Conservation (phyloP, 179 eudicot species). For the Amaranthus tricolor region DNA sequence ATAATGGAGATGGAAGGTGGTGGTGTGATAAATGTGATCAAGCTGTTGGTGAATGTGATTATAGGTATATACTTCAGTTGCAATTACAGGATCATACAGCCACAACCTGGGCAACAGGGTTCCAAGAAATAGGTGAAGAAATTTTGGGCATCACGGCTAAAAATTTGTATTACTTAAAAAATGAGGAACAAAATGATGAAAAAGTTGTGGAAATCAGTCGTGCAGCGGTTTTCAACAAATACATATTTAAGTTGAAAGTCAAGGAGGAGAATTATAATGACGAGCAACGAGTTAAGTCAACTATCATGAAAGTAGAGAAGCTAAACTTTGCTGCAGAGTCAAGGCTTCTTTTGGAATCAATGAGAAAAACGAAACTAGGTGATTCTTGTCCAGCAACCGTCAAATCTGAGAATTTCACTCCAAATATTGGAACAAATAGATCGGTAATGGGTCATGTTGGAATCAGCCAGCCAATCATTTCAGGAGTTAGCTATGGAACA, state of each 20-base stretch:
- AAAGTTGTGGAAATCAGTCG: conserved; percentile 49
- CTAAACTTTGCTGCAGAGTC: conserved; percentile 47
- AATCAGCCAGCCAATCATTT: conserved; percentile 26
- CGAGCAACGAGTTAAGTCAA: conserved; percentile 82
- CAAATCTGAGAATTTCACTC: neutral
- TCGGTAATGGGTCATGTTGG: conserved; percentile 28
- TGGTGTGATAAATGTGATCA: conserved; percentile 82
- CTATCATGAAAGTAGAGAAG: conserved; percentile 63
- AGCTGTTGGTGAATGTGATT: conserved; percentile 72
- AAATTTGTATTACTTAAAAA: conserved; percentile 55
- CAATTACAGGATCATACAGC: conserved; percentile 90
- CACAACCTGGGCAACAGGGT: conserved; percentile 75
- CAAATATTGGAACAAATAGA: conserved; percentile 14
- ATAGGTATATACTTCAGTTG: conserved; percentile 79
- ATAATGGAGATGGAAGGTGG: conserved; percentile 95
- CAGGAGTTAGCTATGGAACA: conserved; percentile 32
- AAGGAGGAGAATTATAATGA: conserved; percentile 84
- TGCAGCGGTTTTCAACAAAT: conserved; percentile 45
- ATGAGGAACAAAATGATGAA: conserved; percentile 74
- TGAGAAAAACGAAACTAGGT: conserved; percentile 44
- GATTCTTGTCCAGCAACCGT: conserved; percentile 23
- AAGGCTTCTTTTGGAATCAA: conserved; percentile 46
- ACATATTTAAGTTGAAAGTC: conserved; percentile 70
- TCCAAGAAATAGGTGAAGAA: conserved; percentile 80
- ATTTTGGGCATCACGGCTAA: conserved; percentile 80